Conservation (phyloP, 768 basidiomycete genomes). For the Mycena haematopus region DNA sequence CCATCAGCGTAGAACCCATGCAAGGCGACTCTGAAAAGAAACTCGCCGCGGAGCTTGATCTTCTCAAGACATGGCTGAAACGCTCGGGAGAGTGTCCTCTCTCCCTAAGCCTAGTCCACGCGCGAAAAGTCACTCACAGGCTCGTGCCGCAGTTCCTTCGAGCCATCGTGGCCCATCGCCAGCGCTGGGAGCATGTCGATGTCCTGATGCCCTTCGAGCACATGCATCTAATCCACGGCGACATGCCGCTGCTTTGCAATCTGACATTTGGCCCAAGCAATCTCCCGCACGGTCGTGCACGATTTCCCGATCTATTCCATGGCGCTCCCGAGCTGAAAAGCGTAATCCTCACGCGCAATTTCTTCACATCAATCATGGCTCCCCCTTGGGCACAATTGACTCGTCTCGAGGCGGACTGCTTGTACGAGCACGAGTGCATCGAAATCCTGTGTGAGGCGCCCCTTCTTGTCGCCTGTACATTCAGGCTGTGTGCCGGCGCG, state of each 20-base stretch:
- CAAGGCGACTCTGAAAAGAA: not conserved
- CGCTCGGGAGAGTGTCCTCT: not conserved
- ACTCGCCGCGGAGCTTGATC: not conserved
- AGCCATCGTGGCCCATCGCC: not conserved
- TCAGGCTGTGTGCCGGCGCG: conserved; percentile 1
- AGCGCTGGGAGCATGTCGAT: conserved; percentile 7
- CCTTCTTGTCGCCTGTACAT: not conserved
- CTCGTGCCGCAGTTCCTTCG: not conserved
- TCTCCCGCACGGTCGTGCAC: not conserved
- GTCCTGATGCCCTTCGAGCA: not conserved
- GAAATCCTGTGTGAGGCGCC: not conserved
- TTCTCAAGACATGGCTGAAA: not conserved
- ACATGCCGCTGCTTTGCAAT: conserved; percentile 5
- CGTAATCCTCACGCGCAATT: not conserved
- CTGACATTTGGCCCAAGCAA: not conserved
- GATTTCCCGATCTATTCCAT: not conserved
- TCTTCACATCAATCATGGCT: not conserved
- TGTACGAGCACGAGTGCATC: conserved; percentile 14
- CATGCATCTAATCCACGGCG: not conserved
- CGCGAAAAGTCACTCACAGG: not conserved
- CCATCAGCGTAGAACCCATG: not conserved
- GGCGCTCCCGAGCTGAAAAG: not conserved
- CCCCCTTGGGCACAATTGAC: not conserved
- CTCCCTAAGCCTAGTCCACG: not conserved
- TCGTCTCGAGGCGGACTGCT: not conserved